phyloP scores from a whole-genome alignment of 2,329 filamentous ascomycete genomes.

The Bipolaris gigantea region DNA sequence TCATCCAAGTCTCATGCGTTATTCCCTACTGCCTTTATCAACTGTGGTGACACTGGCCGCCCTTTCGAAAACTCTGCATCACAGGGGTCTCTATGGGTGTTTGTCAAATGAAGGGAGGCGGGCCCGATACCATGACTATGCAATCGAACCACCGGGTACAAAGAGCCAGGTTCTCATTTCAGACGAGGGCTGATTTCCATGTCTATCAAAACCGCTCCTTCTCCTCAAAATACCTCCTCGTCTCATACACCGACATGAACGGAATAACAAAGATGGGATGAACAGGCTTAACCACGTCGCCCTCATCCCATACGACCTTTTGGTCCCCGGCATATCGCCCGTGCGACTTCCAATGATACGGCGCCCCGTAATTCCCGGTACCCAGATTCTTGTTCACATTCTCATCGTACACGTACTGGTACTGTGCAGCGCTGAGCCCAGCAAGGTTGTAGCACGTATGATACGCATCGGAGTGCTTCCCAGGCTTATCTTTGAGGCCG shows the following conservation, averaged over 20 bases:
- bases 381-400: constrained; percentile 36
- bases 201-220: constrained; percentile 49
- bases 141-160: background rate
- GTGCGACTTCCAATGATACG: constrained; percentile 51
- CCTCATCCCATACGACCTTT: constrained; percentile 63
- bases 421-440: constrained; percentile 80
- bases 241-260: constrained; percentile 65
- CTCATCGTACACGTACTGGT: constrained; percentile 58
- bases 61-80: no score
- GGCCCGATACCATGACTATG: background rate
- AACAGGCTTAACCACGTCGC: constrained; percentile 68
- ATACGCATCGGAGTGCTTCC: constrained; percentile 84
- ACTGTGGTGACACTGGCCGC: no score
- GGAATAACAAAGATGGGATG: constrained; percentile 89
- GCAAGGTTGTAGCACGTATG: constrained; percentile 91
- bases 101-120: background rate
- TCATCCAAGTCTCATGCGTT: no score
- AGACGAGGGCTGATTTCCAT: background rate
- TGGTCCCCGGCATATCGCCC: constrained; percentile 54
- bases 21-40: no score
- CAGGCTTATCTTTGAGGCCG: constrained; percentile 90
- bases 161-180: background rate
- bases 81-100: no score
- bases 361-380: constrained; percentile 38
- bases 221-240: constrained; percentile 65